Evolutionary conservation across 192 early-diverging fungal genomes (phyloP).

Genomic region (Podila horticola): DNA sequence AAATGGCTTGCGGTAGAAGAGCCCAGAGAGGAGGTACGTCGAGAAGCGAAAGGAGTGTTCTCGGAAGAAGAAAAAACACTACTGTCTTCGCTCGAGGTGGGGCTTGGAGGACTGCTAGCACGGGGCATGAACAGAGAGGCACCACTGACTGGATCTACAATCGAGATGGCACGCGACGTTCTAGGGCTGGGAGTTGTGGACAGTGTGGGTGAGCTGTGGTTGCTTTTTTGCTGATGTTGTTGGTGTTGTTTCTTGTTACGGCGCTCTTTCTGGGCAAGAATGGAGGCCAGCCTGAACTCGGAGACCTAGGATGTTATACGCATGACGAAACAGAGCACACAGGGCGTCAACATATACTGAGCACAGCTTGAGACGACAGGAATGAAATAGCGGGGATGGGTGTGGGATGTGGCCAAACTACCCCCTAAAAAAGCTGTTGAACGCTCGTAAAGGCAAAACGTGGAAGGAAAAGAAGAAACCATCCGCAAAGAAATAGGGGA

Average conservation of each 20-base stretch:
- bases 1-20: neutral
- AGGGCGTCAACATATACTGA: neutral
- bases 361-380: neutral
- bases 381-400: too few relatives aligned
- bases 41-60: too few relatives aligned
- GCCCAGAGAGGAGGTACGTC: neutral
- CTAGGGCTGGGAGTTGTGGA: neutral
- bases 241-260: neutral
- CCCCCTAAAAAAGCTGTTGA: too few relatives aligned
- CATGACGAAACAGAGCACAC: neutral
- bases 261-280: neutral
- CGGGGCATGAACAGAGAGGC: constrained; percentile 9
- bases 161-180: constrained; percentile 10
- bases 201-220: neutral
- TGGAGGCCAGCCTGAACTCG: neutral
- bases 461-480: too few relatives aligned
- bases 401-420: too few relatives aligned
- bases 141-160: constrained; percentile 24
- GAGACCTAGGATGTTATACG: neutral
- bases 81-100: too few relatives aligned
- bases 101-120: too few relatives aligned
- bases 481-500: too few relatives aligned
- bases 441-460: too few relatives aligned
- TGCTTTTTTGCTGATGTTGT: neutral
- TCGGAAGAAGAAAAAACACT: too few relatives aligned